These are phyloP conservation scores for Solanum clarkiae DNA, from an alignment of 257 asterid genomes.

Conservation along the genomic window DNA sequence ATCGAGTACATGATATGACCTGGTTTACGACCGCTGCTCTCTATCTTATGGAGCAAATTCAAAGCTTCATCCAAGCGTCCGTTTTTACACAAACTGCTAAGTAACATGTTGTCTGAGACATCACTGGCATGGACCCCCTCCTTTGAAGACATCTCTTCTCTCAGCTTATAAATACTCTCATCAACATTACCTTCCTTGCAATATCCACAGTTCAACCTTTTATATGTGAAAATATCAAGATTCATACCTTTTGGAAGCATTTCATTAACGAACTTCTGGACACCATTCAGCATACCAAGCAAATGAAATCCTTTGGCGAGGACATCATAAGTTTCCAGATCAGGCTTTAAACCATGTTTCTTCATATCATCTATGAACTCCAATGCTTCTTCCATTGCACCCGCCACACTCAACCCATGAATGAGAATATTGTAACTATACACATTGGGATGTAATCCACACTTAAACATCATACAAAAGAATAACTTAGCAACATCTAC, in stretches of 20 bases:
- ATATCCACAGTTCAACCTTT: constrained; percentile 43
- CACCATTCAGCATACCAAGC: constrained; percentile 46
- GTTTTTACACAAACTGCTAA: constrained; percentile 51
- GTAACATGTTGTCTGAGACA: constrained; percentile 27
- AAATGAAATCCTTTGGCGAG: constrained; percentile 61
- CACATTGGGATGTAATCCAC: constrained; percentile 51
- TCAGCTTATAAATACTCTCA: constrained; percentile 38
- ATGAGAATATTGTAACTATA: constrained; percentile 64
- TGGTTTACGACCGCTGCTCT: constrained; percentile 33
- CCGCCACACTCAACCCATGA: constrained; percentile 50
- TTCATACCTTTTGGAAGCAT: constrained; percentile 19
- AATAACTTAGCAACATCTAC: constrained; percentile 51
- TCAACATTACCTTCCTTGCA: constrained; percentile 37
- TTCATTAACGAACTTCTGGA: constrained; percentile 18
- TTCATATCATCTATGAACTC: constrained; percentile 48
- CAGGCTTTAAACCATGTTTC: constrained; percentile 59
- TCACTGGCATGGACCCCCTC: constrained; percentile 30
- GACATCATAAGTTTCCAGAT: constrained; percentile 51
- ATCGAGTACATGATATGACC: constrained; percentile 46
- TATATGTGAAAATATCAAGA: constrained; percentile 38
- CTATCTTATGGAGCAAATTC: constrained; percentile 37
- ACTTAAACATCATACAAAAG: constrained; percentile 58
- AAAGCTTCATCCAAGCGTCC: constrained; percentile 48
- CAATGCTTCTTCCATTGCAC: constrained; percentile 67
- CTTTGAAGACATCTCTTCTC: constrained; percentile 38